Evolutionary conservation across 164 flowering plant species (phyloP).

Genomic region (Sextonia rubra): DNA sequence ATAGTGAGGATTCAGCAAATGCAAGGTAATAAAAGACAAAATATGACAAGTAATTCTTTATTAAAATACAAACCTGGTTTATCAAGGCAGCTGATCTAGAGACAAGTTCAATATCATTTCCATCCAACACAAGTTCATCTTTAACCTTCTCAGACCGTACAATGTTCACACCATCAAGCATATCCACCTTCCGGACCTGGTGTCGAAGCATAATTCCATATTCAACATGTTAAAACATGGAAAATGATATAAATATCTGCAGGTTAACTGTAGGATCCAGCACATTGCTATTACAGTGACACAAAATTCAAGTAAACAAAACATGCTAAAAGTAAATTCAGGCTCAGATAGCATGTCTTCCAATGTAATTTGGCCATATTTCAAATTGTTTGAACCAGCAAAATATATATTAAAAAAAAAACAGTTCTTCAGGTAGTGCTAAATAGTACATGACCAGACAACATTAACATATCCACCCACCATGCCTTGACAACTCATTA

Average conservation of each 20-base stretch:
- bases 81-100: constrained; percentile 61
- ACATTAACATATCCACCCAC: too few species aligned
- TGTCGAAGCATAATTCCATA: background rate
- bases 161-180: constrained; percentile 61
- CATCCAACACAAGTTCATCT: constrained; percentile 64
- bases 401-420: too few species aligned
- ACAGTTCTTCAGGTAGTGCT: too few species aligned
- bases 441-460: too few species aligned
- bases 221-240: background rate
- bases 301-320: too few species aligned
- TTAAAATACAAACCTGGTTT: constrained; percentile 42
- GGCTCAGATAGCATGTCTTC: too few species aligned
- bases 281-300: too few species aligned
- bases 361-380: too few species aligned
- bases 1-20: background rate
- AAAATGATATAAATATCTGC: background rate
- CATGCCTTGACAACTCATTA: too few species aligned
- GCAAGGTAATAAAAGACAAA: background rate
- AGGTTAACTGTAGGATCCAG: too few species aligned
- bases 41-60: background rate
- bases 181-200: constrained; percentile 67
- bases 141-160: constrained; percentile 67
- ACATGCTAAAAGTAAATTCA: too few species aligned
- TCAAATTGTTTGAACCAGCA: too few species aligned
- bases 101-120: constrained; percentile 64